Percentiles rank a stretch among this genome's conserved stretches.
These are phyloP conservation scores for Leishmania major DNA, from an alignment of 208 protist genomes.

Conservation along the genomic window DNA sequence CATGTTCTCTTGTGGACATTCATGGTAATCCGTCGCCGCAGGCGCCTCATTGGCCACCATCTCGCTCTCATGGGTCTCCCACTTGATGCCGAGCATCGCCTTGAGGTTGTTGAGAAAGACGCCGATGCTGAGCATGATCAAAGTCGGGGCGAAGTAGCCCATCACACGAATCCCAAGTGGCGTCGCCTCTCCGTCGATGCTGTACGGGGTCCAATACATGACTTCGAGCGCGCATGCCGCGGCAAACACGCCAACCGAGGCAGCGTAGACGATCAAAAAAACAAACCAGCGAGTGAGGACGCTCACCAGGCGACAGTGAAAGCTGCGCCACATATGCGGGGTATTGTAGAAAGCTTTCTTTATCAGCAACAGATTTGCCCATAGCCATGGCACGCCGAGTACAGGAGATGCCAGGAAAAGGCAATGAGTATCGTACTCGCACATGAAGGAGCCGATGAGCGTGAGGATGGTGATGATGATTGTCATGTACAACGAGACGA, in stretches of 20 bases:
- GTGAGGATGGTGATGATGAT: constrained; percentile 30
- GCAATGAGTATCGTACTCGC: constrained; percentile 48
- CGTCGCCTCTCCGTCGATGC: background rate
- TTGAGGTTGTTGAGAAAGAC: background rate
- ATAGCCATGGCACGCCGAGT: constrained; percentile 40
- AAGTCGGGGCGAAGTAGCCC: constrained; percentile 29
- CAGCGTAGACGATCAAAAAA: constrained; percentile 18
- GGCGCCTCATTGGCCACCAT: background rate
- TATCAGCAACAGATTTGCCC: constrained; percentile 25
- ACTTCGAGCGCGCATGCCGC: constrained; percentile 30
- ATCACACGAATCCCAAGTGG: constrained; percentile 16
- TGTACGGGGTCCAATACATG: constrained; percentile 17
- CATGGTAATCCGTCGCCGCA: background rate
- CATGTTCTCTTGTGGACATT: background rate
- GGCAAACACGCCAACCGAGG: constrained; percentile 28
- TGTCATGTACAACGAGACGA: constrained; percentile 29
- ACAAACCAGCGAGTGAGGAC: constrained; percentile 33
- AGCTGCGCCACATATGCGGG: background rate
- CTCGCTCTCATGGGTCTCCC: background rate
- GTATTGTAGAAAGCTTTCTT: constrained; percentile 14
- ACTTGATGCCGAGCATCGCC: background rate
- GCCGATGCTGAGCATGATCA: constrained; percentile 23
- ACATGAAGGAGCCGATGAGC: constrained; percentile 36
- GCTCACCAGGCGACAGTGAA: constrained; percentile 22
- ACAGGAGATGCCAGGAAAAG: constrained; percentile 41